Evolutionary conservation across 2,329 filamentous ascomycete species (phyloP).

Genomic region (Monosporascus sp.): DNA sequence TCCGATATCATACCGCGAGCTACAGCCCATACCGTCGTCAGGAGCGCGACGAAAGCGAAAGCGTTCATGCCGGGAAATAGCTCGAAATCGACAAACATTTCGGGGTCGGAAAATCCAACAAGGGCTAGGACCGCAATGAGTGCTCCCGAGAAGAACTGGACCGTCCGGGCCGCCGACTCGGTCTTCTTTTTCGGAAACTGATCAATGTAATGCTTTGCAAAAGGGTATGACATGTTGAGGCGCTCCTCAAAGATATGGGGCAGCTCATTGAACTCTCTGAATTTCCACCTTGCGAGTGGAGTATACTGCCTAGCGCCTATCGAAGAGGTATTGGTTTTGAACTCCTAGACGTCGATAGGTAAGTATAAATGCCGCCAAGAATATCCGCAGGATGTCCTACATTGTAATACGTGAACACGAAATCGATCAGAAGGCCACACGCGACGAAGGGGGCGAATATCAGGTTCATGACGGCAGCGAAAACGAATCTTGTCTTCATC

Average conservation of each 20-base stretch:
- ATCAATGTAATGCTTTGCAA: slow-evolving; percentile 85
- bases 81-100: slow-evolving; percentile 87
- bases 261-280: slow-evolving; percentile 95
- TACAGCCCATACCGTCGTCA: slow-evolving; percentile 77
- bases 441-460: slow-evolving; percentile 82
- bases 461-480: slow-evolving; percentile 81
- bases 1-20: slow-evolving; percentile 80
- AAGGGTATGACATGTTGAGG: slow-evolving; percentile 90
- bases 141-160: slow-evolving; percentile 83
- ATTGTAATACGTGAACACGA: slow-evolving; percentile 93
- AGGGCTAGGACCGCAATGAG: slow-evolving; percentile 80
- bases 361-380: slow-evolving; percentile 4
- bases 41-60: slow-evolving; percentile 81
- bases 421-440: slow-evolving; percentile 79
- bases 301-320: slow-evolving; percentile 89
- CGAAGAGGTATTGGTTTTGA: slow-evolving; percentile 86
- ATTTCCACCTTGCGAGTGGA: slow-evolving; percentile 93
- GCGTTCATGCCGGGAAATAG: slow-evolving; percentile 84
- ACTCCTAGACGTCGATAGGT: slow-evolving; percentile 58
- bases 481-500: slow-evolving; percentile 70
- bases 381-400: slow-evolving; percentile 38
- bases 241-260: slow-evolving; percentile 87
- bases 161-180: slow-evolving; percentile 75
- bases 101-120: slow-evolving; percentile 81
- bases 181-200: slow-evolving; percentile 96